Conservation (phyloP, 192 early-diverging fungal species). For the Gryganskiella cystojenkinii region DNA sequence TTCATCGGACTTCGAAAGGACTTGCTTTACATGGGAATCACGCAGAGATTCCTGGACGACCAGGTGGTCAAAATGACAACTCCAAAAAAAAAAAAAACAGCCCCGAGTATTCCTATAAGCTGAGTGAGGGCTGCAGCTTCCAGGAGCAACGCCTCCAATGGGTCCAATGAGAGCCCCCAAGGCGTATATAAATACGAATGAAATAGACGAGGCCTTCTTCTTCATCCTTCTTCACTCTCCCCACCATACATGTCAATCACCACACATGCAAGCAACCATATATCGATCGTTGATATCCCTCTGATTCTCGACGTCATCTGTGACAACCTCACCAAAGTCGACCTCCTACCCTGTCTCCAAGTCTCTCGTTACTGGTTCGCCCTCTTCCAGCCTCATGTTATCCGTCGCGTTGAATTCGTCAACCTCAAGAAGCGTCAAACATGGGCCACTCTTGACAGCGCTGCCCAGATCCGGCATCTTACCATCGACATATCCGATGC, state of each 20-base stretch:
- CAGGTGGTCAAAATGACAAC: no score
- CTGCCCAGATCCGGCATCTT: background rate
- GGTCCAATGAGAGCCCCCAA: no score
- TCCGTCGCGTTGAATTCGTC: background rate
- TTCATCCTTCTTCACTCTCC: background rate
- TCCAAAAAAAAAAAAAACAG: no score
- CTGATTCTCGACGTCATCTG: constrained; percentile 1
- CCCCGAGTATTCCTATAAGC: no score
- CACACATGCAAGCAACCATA: background rate
- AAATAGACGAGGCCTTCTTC: no score
- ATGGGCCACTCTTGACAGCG: background rate
- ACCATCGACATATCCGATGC: background rate
- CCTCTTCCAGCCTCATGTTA: background rate
- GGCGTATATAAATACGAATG: no score
- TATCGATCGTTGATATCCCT: background rate
- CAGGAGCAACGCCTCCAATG: no score
- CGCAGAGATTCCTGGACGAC: no score
- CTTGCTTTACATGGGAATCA: no score
- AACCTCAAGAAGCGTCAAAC: constrained; percentile 3
- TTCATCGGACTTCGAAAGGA: no score
- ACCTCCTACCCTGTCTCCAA: background rate
- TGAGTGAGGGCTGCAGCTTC: no score
- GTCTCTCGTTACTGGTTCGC: background rate
- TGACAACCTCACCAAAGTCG: background rate
- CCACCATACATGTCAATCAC: no score